Evolutionary conservation across 441 rosid genomes (phyloP).

Genomic region (Adansonia madagascariensis): DNA sequence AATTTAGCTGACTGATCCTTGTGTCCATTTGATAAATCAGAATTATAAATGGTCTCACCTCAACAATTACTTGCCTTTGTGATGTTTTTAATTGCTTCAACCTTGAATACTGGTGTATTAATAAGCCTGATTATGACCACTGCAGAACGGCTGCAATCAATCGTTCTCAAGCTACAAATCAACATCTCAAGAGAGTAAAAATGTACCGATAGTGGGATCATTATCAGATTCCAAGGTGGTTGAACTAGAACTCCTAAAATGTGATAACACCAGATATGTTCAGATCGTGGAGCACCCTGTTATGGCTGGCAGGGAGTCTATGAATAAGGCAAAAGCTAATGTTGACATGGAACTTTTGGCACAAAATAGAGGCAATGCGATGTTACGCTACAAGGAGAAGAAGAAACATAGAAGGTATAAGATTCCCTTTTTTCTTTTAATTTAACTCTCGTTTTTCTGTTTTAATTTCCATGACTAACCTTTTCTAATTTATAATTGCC

Average conservation of each 20-base stretch:
- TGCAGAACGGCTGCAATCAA: constrained; percentile 23
- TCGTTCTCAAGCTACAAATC: constrained; percentile 20
- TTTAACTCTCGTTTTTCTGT: neutral
- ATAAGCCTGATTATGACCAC: neutral
- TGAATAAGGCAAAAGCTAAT: constrained; percentile 25
- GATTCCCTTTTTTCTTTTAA: neutral
- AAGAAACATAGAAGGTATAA: constrained; percentile 49
- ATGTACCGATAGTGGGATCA: constrained; percentile 2
- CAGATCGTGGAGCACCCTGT: constrained; percentile 24
- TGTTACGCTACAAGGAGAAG: constrained; percentile 57
- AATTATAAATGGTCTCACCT: neutral
- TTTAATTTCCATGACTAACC: neutral
- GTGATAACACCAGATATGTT: constrained; percentile 16
- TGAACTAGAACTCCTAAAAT: constrained; percentile 20
- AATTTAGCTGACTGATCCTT: neutral
- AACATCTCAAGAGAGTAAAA: constrained; percentile 30
- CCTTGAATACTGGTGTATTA: neutral
- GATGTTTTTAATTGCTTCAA: neutral
- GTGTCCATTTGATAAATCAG: neutral
- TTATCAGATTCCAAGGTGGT: constrained; percentile 25
- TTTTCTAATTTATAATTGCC: neutral
- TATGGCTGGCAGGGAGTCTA: constrained; percentile 12
- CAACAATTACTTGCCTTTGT: neutral
- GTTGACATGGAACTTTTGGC: constrained; percentile 37
- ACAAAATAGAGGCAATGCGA: constrained; percentile 47